Base-by-base conservation (phyloP, 768 basidiomycete species). In the Rhodotorula babjevae region DNA sequence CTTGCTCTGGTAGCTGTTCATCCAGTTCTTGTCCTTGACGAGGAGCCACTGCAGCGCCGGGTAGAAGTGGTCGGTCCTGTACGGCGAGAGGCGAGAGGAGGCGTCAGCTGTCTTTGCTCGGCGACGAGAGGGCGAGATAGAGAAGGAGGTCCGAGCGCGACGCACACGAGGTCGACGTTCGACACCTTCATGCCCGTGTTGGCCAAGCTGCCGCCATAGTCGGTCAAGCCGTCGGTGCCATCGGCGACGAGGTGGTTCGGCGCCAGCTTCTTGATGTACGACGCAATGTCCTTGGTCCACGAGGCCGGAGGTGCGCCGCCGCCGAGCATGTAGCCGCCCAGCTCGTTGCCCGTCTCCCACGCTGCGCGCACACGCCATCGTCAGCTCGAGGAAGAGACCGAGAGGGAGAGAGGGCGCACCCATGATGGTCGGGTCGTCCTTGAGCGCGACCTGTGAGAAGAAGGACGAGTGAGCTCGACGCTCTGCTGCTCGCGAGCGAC, bases 261-360 rank as follows among this genome's bases (percentile, higher is more conserved):
- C 36, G 80, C 79, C 53, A 81, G 67, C 18, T 69, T 71, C 60
- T 80, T 80, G 47, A 81, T 74, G 71, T 78, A 69, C 16, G 36
- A 60, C 10, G 75, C 78, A 62, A 77, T 78, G 15, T 69, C 60
- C 65, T 71, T 65, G 11, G 79, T 80, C 80, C 80, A 80, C 12
- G 62, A 47, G 25, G 77, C 65, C 15, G 79, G 79, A 14, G 79
- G 77, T 15, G 79, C 77, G 21, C 79, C 79, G 29, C 77, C 79
- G 27, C 71, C 64, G 68, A 77, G 78, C 59, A 76, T 76, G 57
- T 68, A 72, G 16, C 74, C 79, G 49, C 75, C 68, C 42, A 79
- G 76, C 60, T 80, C 79, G 67, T 80, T 80, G 23, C 79, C 79
- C 15, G 79, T 77, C 50, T 80, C 79, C 79, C 79, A 80, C 29